Conservation (phyloP, 352 stramenopile genomes). For the Phytophthora nicotianae region DNA sequence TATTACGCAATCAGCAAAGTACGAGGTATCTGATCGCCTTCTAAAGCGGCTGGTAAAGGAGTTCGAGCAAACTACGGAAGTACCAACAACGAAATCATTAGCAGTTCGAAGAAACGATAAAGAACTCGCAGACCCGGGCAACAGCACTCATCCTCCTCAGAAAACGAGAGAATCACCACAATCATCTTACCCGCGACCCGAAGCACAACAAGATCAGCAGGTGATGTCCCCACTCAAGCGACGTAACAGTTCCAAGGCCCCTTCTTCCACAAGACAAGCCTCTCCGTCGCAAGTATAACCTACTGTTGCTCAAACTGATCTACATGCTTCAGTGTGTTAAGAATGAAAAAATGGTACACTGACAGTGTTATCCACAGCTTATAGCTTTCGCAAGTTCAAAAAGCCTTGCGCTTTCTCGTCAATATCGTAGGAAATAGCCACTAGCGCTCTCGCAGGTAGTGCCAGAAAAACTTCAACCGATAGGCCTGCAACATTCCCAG, state of each 20-base stretch:
- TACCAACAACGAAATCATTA: constrained; percentile 15
- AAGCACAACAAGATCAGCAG: constrained; percentile 5
- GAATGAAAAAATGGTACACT: constrained; percentile 9
- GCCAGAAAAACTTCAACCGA: constrained; percentile 62
- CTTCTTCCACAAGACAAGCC: constrained; percentile 32
- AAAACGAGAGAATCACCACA: constrained; percentile 18
- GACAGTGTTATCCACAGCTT: constrained; percentile 1
- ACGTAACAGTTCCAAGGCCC: constrained; percentile 13
- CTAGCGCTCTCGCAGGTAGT: constrained; percentile 48
- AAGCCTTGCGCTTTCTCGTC: constrained; percentile 75
- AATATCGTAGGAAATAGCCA: constrained; percentile 68
- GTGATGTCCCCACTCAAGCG: constrained; percentile 1
- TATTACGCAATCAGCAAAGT: constrained; percentile 29
- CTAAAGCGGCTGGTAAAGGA: constrained; percentile 38
- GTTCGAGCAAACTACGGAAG: constrained; percentile 27
- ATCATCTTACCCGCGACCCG: constrained; percentile 7
- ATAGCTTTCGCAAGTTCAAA: constrained; percentile 77
- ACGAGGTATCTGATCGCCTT: constrained; percentile 47
- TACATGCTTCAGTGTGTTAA: not conserved
- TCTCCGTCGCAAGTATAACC: constrained; percentile 16
- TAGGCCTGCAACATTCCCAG: constrained; percentile 61
- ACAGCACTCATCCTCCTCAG: constrained; percentile 6
- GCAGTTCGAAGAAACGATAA: not conserved
- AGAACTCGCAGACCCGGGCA: constrained; percentile 11
- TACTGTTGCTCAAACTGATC: constrained; percentile 6